Evolutionary conservation across 768 basidiomycete genomes (phyloP), one percentile per base, ranked within the genome.

Genomic region (Trametes cinnabarina): DNA sequence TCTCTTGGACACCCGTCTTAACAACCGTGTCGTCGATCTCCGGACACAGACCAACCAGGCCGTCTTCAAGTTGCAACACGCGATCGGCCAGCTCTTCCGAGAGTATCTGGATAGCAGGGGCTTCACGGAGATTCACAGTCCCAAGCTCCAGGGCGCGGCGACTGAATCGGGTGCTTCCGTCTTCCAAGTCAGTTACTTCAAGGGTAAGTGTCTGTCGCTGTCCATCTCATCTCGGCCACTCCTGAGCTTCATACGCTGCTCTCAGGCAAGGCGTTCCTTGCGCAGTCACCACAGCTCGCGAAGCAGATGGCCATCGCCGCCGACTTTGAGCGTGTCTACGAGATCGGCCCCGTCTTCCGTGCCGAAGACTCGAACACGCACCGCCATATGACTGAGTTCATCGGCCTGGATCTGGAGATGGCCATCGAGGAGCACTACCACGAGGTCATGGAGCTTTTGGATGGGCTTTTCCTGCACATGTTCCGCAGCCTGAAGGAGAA

Each of bases 281-380:
- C 97, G 19, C 97, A 99, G 72, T 94, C 92, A 37, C 97, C 97
- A 39, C 97, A 99, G 70, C 79, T 98, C 15, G 92, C 94, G 49
- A 99, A 99, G 74, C 97, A 99, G 75, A 99, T 99, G 97, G 92
- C 90, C 59, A 98, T 99, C 66, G 94, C 97, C 32, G 94, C 93
- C 52, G 97, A 98, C 75, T 94, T 98, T 69, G 97, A 98, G 73
- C 84, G 94, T 30, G 97, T 99, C 8, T 99, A 95, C 74, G 97
- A 99, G 75, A 94, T 99, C 60, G 97, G 87, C 0, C 85, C 88
- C 55, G 96, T 98, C 54, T 98, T 98, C 80, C 92, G 97, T 61
- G 97, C 97, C 15, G 97, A 98, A 74, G 86, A 98, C 72, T 89
- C 96, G 46, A 93, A 95, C 74, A 98, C 97, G 3, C 93, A 98